A percentile compares a stretch with the other conserved stretches of the same genome.
phyloP scores from a whole-genome alignment of 2,329 filamentous ascomycete species.

The Sordariomycetes sp. region DNA sequence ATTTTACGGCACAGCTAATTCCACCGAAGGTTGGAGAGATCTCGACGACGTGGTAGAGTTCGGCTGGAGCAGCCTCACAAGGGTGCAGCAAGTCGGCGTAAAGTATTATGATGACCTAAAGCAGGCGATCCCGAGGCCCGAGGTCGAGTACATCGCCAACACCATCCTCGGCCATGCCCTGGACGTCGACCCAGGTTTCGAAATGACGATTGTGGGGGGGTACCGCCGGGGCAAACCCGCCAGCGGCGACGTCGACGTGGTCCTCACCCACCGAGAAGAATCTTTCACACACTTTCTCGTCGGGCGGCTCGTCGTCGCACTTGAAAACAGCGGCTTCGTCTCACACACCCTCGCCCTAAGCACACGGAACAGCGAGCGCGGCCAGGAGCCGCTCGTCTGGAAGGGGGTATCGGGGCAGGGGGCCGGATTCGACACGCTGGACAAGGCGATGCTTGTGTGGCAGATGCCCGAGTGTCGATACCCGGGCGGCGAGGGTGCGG shows the following conservation, averaged over 20 bases:
- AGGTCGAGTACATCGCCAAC: conserved; percentile 57
- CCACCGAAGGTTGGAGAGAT: conserved; percentile 52
- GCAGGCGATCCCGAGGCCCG: conserved; percentile 53
- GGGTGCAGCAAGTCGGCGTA: conserved; percentile 84
- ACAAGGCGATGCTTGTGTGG: conserved; percentile 91
- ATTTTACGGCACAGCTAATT: not conserved
- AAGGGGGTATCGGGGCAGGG: conserved; percentile 26
- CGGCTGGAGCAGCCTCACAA: conserved; percentile 61
- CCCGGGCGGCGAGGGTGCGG: conserved; percentile 7
- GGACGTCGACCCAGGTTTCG: conserved; percentile 38
- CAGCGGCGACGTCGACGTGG: conserved; percentile 73
- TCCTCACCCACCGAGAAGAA: conserved; percentile 69
- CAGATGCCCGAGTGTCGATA: not conserved
- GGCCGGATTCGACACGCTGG: conserved; percentile 70
- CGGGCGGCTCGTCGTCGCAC: conserved; percentile 50
- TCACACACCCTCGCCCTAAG: conserved; percentile 70
- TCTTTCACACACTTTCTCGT: conserved; percentile 56
- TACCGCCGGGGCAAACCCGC: conserved; percentile 65
- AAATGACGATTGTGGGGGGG: conserved; percentile 59
- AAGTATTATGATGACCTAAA: conserved; percentile 88
- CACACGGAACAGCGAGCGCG: conserved; percentile 56
- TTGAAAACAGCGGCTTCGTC: conserved; percentile 59
- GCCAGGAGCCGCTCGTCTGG: conserved; percentile 46
- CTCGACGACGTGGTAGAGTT: conserved; percentile 76
- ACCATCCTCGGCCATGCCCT: conserved; percentile 56